Percentiles rank a stretch among this genome's conserved stretches.
These are phyloP conservation scores for Mortierella sp. DNA, from an alignment of 371 early-diverging fungal genomes.

Conservation along the genomic window DNA sequence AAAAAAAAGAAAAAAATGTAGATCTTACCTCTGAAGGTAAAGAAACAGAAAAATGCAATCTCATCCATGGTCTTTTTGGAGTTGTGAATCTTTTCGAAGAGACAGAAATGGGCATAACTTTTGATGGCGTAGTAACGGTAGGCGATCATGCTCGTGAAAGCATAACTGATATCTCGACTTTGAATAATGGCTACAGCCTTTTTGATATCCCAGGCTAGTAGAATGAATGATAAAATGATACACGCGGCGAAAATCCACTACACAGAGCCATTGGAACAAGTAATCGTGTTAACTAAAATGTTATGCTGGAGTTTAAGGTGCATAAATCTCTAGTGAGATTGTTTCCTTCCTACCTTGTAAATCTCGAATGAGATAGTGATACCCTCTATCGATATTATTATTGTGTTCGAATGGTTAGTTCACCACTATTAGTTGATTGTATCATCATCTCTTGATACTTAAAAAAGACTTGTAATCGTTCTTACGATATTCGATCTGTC, in stretches of 20 bases:
- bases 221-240: slow-evolving; percentile 76
- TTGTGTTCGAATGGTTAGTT: no score
- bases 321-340: neutral
- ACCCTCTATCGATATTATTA: slow-evolving; percentile 1
- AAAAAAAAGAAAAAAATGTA: neutral
- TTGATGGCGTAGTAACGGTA: slow-evolving; percentile 73
- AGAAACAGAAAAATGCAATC: slow-evolving; percentile 89
- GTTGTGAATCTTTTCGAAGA: slow-evolving; percentile 79
- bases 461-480: neutral
- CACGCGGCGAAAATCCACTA: slow-evolving; percentile 78
- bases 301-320: neutral
- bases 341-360: slow-evolving; percentile 27
- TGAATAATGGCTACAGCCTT: slow-evolving; percentile 75
- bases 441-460: neutral
- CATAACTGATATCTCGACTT: slow-evolving; percentile 82
- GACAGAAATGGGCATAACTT: slow-evolving; percentile 83
- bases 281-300: neutral
- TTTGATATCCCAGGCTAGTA: slow-evolving; percentile 79
- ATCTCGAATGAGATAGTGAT: slow-evolving; percentile 35
- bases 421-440: no score
- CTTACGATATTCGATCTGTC: slow-evolving; percentile 19
- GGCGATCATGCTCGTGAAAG: slow-evolving; percentile 82
- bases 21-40: slow-evolving; percentile 72
- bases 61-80: slow-evolving; percentile 75
- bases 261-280: neutral